Conservation (phyloP, 495 filamentous ascomycete species). For the Thozetella sp. region DNA sequence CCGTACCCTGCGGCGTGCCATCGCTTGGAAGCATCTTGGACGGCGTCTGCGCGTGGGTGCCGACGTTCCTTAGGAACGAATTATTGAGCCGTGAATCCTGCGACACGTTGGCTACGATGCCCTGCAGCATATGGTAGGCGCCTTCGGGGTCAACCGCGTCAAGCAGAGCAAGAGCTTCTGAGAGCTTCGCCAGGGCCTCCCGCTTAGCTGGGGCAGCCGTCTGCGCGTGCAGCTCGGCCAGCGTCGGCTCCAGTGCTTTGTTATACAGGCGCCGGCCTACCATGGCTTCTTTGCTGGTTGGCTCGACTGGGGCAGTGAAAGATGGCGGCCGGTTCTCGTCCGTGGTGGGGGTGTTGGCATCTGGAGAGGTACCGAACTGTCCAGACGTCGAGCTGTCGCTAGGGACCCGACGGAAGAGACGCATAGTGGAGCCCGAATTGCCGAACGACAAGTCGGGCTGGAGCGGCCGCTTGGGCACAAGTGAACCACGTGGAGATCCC, state of each 20-base stretch:
- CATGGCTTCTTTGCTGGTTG: constrained; percentile 75
- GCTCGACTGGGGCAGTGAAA: constrained; percentile 37
- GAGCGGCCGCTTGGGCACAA: constrained; percentile 73
- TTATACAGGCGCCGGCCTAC: constrained; percentile 79
- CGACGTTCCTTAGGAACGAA: constrained; percentile 28
- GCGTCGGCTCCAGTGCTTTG: constrained; percentile 75
- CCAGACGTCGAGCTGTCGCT: constrained; percentile 63
- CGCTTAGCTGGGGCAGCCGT: constrained; percentile 74
- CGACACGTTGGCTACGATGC: constrained; percentile 52
- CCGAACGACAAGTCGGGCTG: constrained; percentile 86
- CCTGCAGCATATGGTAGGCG: constrained; percentile 77
- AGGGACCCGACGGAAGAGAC: constrained; percentile 82
- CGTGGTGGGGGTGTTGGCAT: constrained; percentile 30
- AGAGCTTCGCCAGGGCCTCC: constrained; percentile 78
- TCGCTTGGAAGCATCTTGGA: constrained; percentile 16
- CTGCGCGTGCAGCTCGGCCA: constrained; percentile 81
- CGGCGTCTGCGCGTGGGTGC: background rate
- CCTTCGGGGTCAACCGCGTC: constrained; percentile 91
- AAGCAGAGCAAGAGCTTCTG: constrained; percentile 80
- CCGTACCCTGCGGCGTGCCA: constrained; percentile 42
- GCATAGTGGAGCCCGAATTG: constrained; percentile 85
- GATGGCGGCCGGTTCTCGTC: constrained; percentile 42
- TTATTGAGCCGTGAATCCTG: constrained; percentile 41
- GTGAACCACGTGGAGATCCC: constrained; percentile 47
- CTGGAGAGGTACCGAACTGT: constrained; percentile 27